phyloP scores from a whole-genome alignment of 2,329 filamentous ascomycete species.

The Pseudopithomyces maydicus region DNA sequence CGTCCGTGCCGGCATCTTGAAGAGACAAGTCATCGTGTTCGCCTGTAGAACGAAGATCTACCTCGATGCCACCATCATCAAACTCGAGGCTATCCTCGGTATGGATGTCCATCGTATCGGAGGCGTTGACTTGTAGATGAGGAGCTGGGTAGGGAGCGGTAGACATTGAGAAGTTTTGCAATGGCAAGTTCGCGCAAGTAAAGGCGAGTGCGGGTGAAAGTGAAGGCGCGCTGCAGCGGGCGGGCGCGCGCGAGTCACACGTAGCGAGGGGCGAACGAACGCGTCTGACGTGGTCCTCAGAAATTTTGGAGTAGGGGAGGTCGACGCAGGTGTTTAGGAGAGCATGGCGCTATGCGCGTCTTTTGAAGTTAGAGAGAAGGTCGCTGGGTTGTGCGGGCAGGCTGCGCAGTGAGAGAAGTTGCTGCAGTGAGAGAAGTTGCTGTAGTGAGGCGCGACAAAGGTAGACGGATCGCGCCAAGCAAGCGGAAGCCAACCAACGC shows the following conservation, averaged over 20 bases:
- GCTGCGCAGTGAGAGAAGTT: not conserved
- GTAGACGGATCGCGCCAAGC: slow-evolving; percentile 4
- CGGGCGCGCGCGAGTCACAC: slow-evolving; percentile 13
- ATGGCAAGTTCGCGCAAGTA: not conserved
- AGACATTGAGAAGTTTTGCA: slow-evolving; percentile 20
- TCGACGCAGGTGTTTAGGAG: not conserved
- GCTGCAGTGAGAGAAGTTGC: not conserved
- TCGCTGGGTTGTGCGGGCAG: not conserved
- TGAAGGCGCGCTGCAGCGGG: slow-evolving; percentile 24
- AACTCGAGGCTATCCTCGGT: slow-evolving; percentile 52
- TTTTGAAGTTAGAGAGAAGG: not conserved
- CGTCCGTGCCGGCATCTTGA: slow-evolving; percentile 53
- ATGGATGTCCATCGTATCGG: slow-evolving; percentile 63
- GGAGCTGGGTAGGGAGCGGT: slow-evolving; percentile 25
- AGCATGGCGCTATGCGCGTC: slow-evolving; percentile 6
- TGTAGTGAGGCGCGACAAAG: not conserved
- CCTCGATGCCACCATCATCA: slow-evolving; percentile 61
- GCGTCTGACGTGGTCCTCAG: not conserved
- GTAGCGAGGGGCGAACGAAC: slow-evolving; percentile 15
- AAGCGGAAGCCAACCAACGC: slow-evolving; percentile 7
- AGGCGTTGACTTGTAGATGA: slow-evolving; percentile 40
- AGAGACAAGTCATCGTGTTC: slow-evolving; percentile 52
- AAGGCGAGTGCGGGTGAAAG: slow-evolving; percentile 8
- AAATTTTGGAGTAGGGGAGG: not conserved
- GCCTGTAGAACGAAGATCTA: slow-evolving; percentile 27